Base-by-base conservation (phyloP, 441 rosid genomes). In the Hypseocharis bilobata region DNA sequence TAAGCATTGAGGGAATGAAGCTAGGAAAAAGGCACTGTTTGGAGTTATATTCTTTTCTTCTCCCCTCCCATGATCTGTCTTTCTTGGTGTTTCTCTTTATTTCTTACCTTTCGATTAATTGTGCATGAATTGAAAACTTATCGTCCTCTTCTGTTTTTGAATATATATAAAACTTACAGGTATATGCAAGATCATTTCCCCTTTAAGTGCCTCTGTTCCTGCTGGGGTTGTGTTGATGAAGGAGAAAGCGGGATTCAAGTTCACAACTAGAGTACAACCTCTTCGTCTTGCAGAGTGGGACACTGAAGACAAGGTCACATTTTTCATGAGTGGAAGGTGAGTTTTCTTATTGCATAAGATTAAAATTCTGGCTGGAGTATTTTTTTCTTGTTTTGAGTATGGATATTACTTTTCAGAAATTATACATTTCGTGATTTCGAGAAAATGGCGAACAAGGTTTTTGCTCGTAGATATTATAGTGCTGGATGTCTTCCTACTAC, bases 261-360 rank as follows among this genome's bases (percentile, higher is more conserved):
- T 95, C 79, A 85, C 98, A 52, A 92, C 99, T 58, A 87, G 98
- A 73, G 93, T 95, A 65, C 99, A 95, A 66, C 99, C 99, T 28
- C 94, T 95, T 74, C 96, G 99, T 66, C 92, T 95, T 72, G 96
- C 99, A 49, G 95, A 87, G 73, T 95, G 99, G 99, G 86, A 95
- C 81, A 70, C 80, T 65, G 88, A 92, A 30, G 99, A 95, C 72
- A 86, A 80, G 80, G 92, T 92, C 72, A 92, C 96, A 10, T 95
- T 95, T 82, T 95, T 88, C 83, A 88, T 88, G 99, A 95, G 99
- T 80, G 96, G 98, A 77, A 89, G 88, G 99, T 95, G 66, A 75
- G 75, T 72, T 69, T 70, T 70, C 59, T 58, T 42, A 27, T 67
- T 61, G 61, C 38, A 61, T 38, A 44, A 2, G 17, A 63, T 47